Conservation (phyloP, 192 early-diverging fungal species). For the Rhizoclosmatium sp. region DNA sequence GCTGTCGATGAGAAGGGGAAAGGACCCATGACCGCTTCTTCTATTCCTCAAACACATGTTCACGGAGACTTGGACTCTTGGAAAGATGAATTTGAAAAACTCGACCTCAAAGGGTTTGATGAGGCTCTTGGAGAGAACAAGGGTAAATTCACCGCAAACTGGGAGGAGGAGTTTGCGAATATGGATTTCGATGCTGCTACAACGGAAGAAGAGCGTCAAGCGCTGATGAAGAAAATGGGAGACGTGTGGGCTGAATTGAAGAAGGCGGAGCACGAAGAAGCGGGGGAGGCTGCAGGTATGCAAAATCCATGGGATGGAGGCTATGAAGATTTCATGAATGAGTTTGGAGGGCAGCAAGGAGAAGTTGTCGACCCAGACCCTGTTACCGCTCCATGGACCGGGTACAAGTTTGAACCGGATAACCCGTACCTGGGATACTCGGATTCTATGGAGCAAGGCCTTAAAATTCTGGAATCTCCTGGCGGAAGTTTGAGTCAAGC, state of each 20-base stretch:
- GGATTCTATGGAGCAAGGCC: constrained; percentile 45
- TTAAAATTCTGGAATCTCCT: constrained; percentile 47
- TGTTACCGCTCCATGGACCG: constrained; percentile 39
- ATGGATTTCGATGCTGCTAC: constrained; percentile 2
- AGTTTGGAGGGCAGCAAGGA: constrained; percentile 45
- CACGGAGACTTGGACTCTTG: constrained; percentile 18
- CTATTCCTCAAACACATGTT: constrained; percentile 8
- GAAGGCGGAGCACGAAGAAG: constrained; percentile 11
- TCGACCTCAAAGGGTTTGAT: not conserved
- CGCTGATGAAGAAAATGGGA: constrained; percentile 33
- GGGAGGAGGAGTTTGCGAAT: constrained; percentile 36
- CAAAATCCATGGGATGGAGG: constrained; percentile 32
- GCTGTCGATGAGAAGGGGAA: not conserved
- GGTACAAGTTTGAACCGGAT: constrained; percentile 78
- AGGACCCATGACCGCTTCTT: not conserved
- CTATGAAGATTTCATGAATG: constrained; percentile 53
- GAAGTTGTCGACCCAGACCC: constrained; percentile 37
- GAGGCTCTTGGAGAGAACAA: not conserved
- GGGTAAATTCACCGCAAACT: constrained; percentile 21
- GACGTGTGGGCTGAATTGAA: constrained; percentile 58
- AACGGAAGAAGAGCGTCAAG: constrained; percentile 34
- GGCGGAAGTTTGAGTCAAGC: constrained; percentile 74
- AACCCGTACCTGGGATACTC: constrained; percentile 71
- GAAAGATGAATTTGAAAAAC: constrained; percentile 10
- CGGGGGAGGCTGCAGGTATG: not conserved